These are phyloP conservation scores for Tuctoria greenei DNA, from an alignment of 176 grass and related monocot genomes.

Conservation along the genomic window DNA sequence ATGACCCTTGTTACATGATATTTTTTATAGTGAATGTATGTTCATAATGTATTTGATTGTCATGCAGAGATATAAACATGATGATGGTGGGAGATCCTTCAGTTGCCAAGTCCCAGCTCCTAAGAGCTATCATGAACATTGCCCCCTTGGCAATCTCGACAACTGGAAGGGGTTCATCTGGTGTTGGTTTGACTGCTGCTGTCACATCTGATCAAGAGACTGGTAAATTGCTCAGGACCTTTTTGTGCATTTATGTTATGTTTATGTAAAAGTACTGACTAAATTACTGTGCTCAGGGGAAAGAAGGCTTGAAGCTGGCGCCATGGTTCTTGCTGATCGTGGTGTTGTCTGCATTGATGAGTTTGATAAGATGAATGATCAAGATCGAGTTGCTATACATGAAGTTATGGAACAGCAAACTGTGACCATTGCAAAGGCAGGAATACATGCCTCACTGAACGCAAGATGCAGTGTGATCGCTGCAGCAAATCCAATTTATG, in stretches of 20 bases:
- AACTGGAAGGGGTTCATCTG: slow-evolving; percentile 93
- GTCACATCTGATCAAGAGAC: slow-evolving; percentile 97
- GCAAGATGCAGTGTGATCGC: slow-evolving; percentile 97
- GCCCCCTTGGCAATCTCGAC: slow-evolving; percentile 92
- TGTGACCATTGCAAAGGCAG: slow-evolving; percentile 96
- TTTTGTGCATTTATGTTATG: background rate
- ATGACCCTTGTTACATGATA: background rate
- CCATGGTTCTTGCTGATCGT: slow-evolving; percentile 98
- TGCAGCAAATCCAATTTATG: slow-evolving; percentile 99
- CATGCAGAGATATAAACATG: slow-evolving; percentile 96
- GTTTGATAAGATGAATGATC: slow-evolving; percentile 99
- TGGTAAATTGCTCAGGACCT: slow-evolving; percentile 43
- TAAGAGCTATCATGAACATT: slow-evolving; percentile 97
- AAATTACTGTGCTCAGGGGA: slow-evolving; percentile 56
- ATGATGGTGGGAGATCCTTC: slow-evolving; percentile 99
- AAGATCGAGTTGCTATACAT: slow-evolving; percentile 93
- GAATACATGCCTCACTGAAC: slow-evolving; percentile 96
- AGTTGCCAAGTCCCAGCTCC: slow-evolving; percentile 94
- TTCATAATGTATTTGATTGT: slow-evolving; percentile 11
- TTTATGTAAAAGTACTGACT: slow-evolving; percentile 10
- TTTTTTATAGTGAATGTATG: background rate
- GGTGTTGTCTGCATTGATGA: slow-evolving; percentile 97
- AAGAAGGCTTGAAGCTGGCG: slow-evolving; percentile 97
- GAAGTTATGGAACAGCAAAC: slow-evolving; percentile 99
- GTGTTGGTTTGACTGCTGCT: slow-evolving; percentile 96